phyloP scores from a whole-genome alignment of 2,329 filamentous ascomycete species.

The Arthrobotrys musiformis region DNA sequence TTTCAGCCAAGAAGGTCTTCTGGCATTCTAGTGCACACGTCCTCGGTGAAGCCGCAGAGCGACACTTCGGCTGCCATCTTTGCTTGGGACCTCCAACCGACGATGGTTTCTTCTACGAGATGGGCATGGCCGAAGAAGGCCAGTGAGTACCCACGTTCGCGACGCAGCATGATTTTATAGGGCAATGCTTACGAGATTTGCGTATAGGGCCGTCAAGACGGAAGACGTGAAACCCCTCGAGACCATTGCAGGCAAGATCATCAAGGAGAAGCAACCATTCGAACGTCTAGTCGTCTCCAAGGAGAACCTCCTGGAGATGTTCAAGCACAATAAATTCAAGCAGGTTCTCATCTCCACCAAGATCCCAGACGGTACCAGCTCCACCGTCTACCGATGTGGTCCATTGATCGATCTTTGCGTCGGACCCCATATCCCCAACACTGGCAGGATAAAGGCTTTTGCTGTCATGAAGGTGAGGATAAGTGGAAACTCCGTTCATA shows the following conservation, averaged over 20 bases:
- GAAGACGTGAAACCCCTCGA: slow-evolving; percentile 87
- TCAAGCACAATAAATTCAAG: slow-evolving; percentile 98
- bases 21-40: slow-evolving; percentile 98
- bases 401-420: slow-evolving; percentile 94
- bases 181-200: background rate
- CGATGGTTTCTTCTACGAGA: slow-evolving; percentile 97
- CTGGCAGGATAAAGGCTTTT: slow-evolving; percentile 92
- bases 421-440: slow-evolving; percentile 93
- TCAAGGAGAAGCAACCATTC: slow-evolving; percentile 97
- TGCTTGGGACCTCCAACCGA: slow-evolving; percentile 93
- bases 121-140: slow-evolving; percentile 78
- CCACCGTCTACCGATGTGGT: slow-evolving; percentile 93
- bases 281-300: slow-evolving; percentile 89
- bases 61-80: slow-evolving; percentile 87
- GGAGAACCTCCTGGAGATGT: slow-evolving; percentile 93
- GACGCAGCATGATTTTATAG: background rate
- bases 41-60: slow-evolving; percentile 92
- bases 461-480: slow-evolving; percentile 79
- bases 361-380: slow-evolving; percentile 86
- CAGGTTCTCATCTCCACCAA: slow-evolving; percentile 96
- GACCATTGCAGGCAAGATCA: slow-evolving; percentile 80
- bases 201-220: slow-evolving; percentile 71
- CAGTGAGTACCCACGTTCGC: slow-evolving; percentile 47
- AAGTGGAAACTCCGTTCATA: no score
- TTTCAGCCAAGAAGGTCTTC: slow-evolving; percentile 87